Percentiles rank a stretch among this genome's conserved stretches.
phyloP scores from a whole-genome alignment of 2,329 filamentous ascomycete species.

The Hymenoscyphus linearis region DNA sequence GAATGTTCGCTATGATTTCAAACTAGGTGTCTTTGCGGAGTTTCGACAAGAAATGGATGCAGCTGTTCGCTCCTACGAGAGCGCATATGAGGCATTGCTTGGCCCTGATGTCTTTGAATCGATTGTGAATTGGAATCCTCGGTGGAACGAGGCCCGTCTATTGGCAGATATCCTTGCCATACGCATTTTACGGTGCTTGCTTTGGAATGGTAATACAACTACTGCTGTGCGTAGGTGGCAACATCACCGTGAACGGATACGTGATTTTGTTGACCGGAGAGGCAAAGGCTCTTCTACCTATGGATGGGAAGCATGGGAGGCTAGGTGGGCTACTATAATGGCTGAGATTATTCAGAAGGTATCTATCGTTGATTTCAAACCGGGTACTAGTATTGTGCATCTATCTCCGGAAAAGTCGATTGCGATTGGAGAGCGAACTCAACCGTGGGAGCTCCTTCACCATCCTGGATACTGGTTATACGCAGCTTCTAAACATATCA shows the following conservation, averaged over 20 bases:
- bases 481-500: slow-evolving; percentile 52
- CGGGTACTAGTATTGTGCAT: slow-evolving; percentile 42
- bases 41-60: slow-evolving; percentile 90
- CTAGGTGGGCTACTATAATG: slow-evolving; percentile 62
- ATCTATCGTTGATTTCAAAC: slow-evolving; percentile 45
- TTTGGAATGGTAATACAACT: slow-evolving; percentile 76
- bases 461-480: slow-evolving; percentile 65
- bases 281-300: slow-evolving; percentile 86
- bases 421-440: slow-evolving; percentile 48
- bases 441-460: slow-evolving; percentile 60
- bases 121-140: slow-evolving; percentile 81
- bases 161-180: slow-evolving; percentile 77
- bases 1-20: slow-evolving; percentile 94
- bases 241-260: slow-evolving; percentile 66
- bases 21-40: slow-evolving; percentile 83
- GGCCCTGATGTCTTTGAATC: slow-evolving; percentile 80
- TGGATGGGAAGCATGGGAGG: slow-evolving; percentile 91
- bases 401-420: slow-evolving; percentile 54
- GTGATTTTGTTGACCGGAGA: slow-evolving; percentile 72
- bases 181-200: slow-evolving; percentile 72
- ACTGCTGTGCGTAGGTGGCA: slow-evolving; percentile 77
- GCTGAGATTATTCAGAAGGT: slow-evolving; percentile 53
- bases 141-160: slow-evolving; percentile 90
- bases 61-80: slow-evolving; percentile 78
- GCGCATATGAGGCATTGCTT: slow-evolving; percentile 78